Evolutionary conservation across 768 basidiomycete genomes (phyloP).

Genomic region (Vararia minispora): DNA sequence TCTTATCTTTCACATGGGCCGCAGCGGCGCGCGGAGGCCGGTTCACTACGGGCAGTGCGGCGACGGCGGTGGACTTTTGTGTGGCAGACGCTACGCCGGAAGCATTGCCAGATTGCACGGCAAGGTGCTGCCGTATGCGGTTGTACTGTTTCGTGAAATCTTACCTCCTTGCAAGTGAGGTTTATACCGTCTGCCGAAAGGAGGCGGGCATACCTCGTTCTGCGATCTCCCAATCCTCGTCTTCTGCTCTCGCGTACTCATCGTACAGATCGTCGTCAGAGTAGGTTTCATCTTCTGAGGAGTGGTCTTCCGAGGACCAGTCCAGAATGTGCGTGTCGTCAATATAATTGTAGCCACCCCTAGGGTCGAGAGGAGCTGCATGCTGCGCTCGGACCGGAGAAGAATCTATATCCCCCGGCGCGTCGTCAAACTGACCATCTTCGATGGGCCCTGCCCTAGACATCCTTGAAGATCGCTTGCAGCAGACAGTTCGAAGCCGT

Average conservation of each 20-base stretch:
- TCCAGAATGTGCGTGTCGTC: slow-evolving; percentile 21
- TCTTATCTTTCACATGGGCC: slow-evolving; percentile 41
- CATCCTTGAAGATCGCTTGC: slow-evolving; percentile 6
- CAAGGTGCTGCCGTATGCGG: slow-evolving; percentile 83
- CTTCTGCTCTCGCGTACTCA: slow-evolving; percentile 42
- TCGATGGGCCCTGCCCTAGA: slow-evolving; percentile 20
- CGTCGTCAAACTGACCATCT: slow-evolving; percentile 55
- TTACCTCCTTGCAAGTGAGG: slow-evolving; percentile 22
- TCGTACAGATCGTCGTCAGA: slow-evolving; percentile 31
- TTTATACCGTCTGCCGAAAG: background rate
- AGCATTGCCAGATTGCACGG: slow-evolving; percentile 64
- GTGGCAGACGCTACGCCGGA: slow-evolving; percentile 45
- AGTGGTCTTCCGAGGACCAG: slow-evolving; percentile 18
- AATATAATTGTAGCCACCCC: slow-evolving; percentile 22
- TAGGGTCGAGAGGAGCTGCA: slow-evolving; percentile 10
- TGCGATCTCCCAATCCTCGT: slow-evolving; percentile 83
- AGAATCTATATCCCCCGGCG: slow-evolving; percentile 31
- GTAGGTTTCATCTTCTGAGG: slow-evolving; percentile 29
- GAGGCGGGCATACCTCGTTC: slow-evolving; percentile 50
- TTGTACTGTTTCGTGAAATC: slow-evolving; percentile 99
- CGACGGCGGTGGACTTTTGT: slow-evolving; percentile 38
- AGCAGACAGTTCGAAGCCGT: too few species aligned
- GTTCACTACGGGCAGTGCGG: slow-evolving; percentile 62
- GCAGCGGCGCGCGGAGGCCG: slow-evolving; percentile 34
- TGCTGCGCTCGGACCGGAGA: background rate